phyloP scores from a whole-genome alignment of 2,329 filamentous ascomycete species.

The Aspergillus costaricaensis region DNA sequence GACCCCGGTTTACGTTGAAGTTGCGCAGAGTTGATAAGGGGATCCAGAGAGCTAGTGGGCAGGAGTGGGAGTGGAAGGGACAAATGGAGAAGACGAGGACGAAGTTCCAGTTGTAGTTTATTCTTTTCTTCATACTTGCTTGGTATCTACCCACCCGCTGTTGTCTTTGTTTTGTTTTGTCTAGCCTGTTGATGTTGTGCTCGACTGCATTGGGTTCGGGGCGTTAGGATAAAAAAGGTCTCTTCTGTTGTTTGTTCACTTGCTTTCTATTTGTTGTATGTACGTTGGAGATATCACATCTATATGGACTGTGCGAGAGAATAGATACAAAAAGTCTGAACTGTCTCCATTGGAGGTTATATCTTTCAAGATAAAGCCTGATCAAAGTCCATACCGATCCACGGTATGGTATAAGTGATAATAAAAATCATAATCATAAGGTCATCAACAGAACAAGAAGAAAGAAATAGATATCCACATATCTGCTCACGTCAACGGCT shows the following conservation, averaged over 20 bases:
- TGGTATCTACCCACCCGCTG: not conserved
- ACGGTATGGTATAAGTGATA: no score
- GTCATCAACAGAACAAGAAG: no score
- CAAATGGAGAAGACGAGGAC: constrained; percentile 93
- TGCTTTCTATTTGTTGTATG: not conserved
- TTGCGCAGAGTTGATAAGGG: constrained; percentile 88
- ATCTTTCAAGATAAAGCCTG: not conserved
- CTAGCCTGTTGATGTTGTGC: constrained; percentile 1
- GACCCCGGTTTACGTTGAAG: constrained; percentile 82
- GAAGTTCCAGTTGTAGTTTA: constrained; percentile 76
- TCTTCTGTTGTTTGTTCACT: not conserved
- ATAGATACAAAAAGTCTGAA: not conserved
- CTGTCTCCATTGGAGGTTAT: not conserved
- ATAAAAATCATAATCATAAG: no score
- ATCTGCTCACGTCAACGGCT: constrained; percentile 19
- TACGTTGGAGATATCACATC: not conserved
- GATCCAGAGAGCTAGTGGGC: constrained; percentile 72
- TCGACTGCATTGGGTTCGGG: constrained; percentile 7
- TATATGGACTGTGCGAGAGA: not conserved
- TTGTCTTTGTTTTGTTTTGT: not conserved
- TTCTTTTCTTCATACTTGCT: constrained; percentile 7
- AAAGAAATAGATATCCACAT: no score
- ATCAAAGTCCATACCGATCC: no score
- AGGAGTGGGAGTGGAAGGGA: constrained; percentile 96
- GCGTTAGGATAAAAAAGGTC: not conserved